Percentiles rank a stretch among this genome's conserved stretches.
These are phyloP conservation scores for Fusarium pseudonygamai DNA, from an alignment of 2,329 filamentous ascomycete species.

Conservation along the genomic window DNA sequence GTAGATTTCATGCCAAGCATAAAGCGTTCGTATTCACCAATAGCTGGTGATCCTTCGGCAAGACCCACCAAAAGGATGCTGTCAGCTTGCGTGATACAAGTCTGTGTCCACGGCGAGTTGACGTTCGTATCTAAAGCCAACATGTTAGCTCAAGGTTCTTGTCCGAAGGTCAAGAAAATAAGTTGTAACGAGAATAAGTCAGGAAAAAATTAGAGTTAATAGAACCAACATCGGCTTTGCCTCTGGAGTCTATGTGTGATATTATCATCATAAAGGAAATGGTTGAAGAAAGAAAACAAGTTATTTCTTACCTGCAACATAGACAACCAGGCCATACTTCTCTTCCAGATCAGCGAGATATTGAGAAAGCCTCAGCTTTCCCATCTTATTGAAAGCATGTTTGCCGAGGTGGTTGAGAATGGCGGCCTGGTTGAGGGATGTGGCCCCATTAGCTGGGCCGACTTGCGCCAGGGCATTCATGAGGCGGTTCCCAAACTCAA, in stretches of 20 bases:
- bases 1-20: constrained; percentile 97
- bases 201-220: constrained; percentile 76
- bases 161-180: constrained; percentile 4
- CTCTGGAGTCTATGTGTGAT: constrained; percentile 54
- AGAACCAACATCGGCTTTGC: constrained; percentile 64
- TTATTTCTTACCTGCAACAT: constrained; percentile 76
- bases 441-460: constrained; percentile 88
- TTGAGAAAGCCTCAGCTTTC: constrained; percentile 93
- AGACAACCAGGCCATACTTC: constrained; percentile 94
- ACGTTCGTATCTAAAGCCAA: constrained; percentile 82
- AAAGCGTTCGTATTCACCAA: constrained; percentile 97
- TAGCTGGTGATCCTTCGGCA: constrained; percentile 86
- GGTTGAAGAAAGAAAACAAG: constrained; percentile 2
- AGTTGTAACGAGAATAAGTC: constrained; percentile 46
- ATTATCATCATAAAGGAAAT: constrained; percentile 60
- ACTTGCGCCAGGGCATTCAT: constrained; percentile 91
- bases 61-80: constrained; percentile 93
- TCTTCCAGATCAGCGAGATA: constrained; percentile 97
- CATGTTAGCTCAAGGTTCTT: constrained; percentile 42
- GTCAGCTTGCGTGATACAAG: constrained; percentile 95
- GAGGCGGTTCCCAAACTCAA: constrained; percentile 91
- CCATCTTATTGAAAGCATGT: constrained; percentile 97
- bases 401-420: constrained; percentile 95
- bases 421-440: constrained; percentile 89
- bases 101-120: constrained; percentile 98